Conservation (phyloP, 1,139 yeast species). For the Saccharomyces hybrid region DNA sequence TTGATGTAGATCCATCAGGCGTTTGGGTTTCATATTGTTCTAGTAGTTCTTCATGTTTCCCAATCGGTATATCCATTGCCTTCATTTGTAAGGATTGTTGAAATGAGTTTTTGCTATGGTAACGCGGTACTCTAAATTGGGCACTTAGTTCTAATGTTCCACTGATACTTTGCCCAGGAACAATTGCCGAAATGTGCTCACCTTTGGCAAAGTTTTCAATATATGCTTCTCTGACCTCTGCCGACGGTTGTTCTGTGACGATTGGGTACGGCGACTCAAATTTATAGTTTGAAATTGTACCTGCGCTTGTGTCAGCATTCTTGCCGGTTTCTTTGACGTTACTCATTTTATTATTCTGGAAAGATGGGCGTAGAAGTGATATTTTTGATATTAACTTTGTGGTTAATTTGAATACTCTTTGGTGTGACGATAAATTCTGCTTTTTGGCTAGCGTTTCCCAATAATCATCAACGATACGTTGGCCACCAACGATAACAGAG, state of each 20-base stretch:
- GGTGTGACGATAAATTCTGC: constrained; percentile 45
- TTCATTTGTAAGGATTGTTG: constrained; percentile 27
- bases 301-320: constrained; percentile 5
- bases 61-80: constrained; percentile 27
- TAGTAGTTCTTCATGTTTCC: constrained; percentile 8
- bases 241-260: constrained; percentile 27
- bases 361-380: constrained; percentile 18
- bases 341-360: not conserved
- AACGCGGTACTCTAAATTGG: constrained; percentile 33
- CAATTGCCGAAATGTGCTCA: constrained; percentile 23
- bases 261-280: constrained; percentile 23
- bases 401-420: constrained; percentile 35
- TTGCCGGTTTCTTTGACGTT: not conserved
- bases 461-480: constrained; percentile 65
- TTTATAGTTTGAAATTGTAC: constrained; percentile 8
- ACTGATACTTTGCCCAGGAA: constrained; percentile 36
- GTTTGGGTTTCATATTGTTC: constrained; percentile 1
- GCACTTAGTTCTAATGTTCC: constrained; percentile 35
- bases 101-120: constrained; percentile 31
- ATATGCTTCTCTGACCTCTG: constrained; percentile 23
- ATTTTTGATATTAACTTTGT: constrained; percentile 13
- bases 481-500: constrained; percentile 51
- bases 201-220: constrained; percentile 19
- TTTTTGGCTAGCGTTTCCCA: constrained; percentile 64
- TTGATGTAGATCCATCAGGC: constrained; percentile 2